Conservation (phyloP, 1,284 basidiomycete species). For the Ceratobasidium sp. region DNA sequence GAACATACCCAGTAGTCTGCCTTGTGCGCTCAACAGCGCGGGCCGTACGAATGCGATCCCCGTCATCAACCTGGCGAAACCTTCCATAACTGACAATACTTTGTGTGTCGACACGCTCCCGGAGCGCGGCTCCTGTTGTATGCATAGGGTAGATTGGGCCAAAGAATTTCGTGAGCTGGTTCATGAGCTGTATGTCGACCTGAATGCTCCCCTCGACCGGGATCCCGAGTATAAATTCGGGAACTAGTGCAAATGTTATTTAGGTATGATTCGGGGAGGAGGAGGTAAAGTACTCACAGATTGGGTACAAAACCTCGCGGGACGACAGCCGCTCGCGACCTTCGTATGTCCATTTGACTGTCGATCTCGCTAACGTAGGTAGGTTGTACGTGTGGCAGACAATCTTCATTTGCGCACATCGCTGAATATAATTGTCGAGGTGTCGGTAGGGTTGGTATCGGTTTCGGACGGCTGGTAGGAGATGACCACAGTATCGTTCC, state of each 20-base stretch:
- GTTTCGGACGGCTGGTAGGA: slow-evolving; percentile 49
- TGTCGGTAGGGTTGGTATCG: slow-evolving; percentile 50
- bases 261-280: background rate
- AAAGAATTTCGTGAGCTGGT: background rate
- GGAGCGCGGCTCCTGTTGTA: too few relatives aligned
- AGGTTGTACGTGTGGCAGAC: background rate
- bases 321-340: slow-evolving; percentile 4
- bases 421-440: slow-evolving; percentile 49
- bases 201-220: background rate
- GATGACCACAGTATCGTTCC: slow-evolving; percentile 50
- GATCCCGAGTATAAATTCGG: background rate
- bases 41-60: slow-evolving; percentile 16
- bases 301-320: background rate
- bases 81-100: background rate
- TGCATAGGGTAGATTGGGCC: background rate
- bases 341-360: background rate
- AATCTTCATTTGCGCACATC: slow-evolving; percentile 47
- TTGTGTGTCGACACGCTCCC: background rate
- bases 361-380: background rate
- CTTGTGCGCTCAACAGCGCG: background rate
- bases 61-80: background rate
- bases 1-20: background rate
- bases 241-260: background rate
- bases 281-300: background rate
- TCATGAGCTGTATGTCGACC: background rate